Evolutionary conservation across 2,329 filamentous ascomycete genomes (phyloP), one percentile per base, ranked within the genome.

Genomic region (Colletotrichum phormii): DNA sequence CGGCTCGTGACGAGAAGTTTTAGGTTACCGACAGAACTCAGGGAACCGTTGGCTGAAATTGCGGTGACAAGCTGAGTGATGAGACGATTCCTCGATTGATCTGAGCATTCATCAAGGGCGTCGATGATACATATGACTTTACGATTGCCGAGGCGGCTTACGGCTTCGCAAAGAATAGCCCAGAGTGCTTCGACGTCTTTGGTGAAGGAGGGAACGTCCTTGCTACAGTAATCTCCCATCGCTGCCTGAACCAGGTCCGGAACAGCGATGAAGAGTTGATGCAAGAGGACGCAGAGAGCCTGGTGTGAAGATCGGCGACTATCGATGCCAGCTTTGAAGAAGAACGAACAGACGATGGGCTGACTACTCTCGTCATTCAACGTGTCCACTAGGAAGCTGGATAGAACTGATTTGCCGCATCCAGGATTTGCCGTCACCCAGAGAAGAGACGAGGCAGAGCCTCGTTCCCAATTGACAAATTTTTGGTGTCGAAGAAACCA

Each of bases 321-420:
- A 4, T 58, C 69, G 24, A 61, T 35, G 33, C 72, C 72, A 0
- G 62, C 67, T 12, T 67, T 75, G 63, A 75, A 75, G 49, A 75
- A 75, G 5, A 75, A 75, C 7, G 66, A 67, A 35, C 73, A 64
- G 1, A 75, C 49, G 0, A 58, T 71, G 2, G 63, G 24, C 2
- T 72, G 57, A 0, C 12, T 33, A 8, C 22, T 1, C 0, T 57
- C 6, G 15, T 31, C 1, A 4, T 54, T 42, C 4, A 72, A 13
- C 0, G 53, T 1, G 0, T 71, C 72, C 18, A 64, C 55, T 24
- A 74, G 63, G 35, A 71, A 72, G 3, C 67, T 11, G 12, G 71
- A 35, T 0, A 74, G 11, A 0, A 75, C 73, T 0, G 73, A 67
- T 1, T 75, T 75, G 42, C 71, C 73, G 29, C 73, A 75, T 1